Evolutionary conservation across 1,284 basidiomycete species (phyloP).

Genomic region (Vanrija sp.): DNA sequence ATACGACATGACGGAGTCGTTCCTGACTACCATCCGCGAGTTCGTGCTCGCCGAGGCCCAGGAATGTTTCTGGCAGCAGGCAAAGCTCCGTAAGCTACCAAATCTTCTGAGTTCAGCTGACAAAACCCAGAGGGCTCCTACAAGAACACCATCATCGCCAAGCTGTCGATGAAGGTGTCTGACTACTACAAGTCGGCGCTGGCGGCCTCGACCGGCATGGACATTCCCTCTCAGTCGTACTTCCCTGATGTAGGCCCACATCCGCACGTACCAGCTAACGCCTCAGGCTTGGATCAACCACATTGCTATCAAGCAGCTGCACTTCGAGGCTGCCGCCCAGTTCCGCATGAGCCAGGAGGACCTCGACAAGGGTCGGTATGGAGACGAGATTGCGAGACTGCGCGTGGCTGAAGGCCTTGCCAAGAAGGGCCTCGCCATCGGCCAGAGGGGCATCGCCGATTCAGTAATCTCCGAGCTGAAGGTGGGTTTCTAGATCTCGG

Average conservation of each 20-base stretch:
- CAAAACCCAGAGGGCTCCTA: conserved; percentile 57
- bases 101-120: conserved; percentile 5
- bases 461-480: conserved; percentile 72
- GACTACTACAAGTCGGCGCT: conserved; percentile 63
- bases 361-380: conserved; percentile 79
- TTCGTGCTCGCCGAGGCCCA: conserved; percentile 93
- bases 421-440: conserved; percentile 70
- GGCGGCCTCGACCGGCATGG: conserved; percentile 56
- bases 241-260: conserved; percentile 39
- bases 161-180: conserved; percentile 71
- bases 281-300: conserved; percentile 74
- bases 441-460: conserved; percentile 61
- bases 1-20: conserved; percentile 62
- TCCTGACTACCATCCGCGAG: conserved; percentile 64
- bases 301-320: conserved; percentile 73
- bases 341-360: conserved; percentile 88
- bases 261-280: conserved; percentile 21
- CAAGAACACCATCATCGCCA: conserved; percentile 82
- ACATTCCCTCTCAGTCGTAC: conserved; percentile 45
- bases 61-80: conserved; percentile 95
- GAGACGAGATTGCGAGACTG: conserved; percentile 73
- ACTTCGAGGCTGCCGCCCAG: conserved; percentile 87
- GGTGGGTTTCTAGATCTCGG: conserved; percentile 56
- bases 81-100: conserved; percentile 63
- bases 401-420: conserved; percentile 63